Evolutionary conservation across 1,139 yeast species (phyloP), one percentile per base, ranked within the genome.

Genomic region (Tardiomyces blankii): DNA sequence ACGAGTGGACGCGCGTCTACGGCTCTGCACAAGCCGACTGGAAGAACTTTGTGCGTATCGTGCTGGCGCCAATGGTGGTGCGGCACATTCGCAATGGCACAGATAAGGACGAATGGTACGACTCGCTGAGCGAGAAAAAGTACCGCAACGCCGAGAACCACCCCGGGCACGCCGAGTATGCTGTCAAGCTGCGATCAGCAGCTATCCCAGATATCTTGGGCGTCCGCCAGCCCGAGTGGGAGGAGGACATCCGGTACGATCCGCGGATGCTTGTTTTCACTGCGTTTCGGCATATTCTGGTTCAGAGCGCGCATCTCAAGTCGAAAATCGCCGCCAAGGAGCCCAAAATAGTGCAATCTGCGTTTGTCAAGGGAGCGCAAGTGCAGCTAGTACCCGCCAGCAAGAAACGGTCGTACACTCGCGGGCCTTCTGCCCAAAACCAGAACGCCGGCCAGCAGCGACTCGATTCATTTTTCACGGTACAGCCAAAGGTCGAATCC

Each of bases 101-200:
- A 11, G 43, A 41, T 23, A 19, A 41, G 30, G 30, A 28, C 9
- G n/a, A 19, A n/a, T 41, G 43, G 43, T 41, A 41, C 16, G 43
- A 18, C 1, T 9, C 19, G 16, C 11, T 33, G 9, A 13, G 21
- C 33, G 14, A 25, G 12, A 14, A 25, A 14, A 14, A 6, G 8
- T 12, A 40, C 21, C 21, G 21, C 30, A 25, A 25, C 14, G 21
- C 11, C 11, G 21, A 16, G 6, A 13, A 14, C 42, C 18, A 40
- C 9, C 21, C 33, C n/a, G 19, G 42, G 3, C 35, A 30, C 9
- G 16, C 35, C 5, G 35, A 30, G 35, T 30, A 30, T 14, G 16
- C n/a, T 5, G 35, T 30, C 35, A 30, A 30, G 35, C n/a, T 30
- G 16, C 4, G 9, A 12, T 11, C 35, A 4, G 35, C n/a, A 4